A percentile compares a stretch with the other conserved stretches of the same genome.
Evolutionary conservation across 2,329 filamentous ascomycete species (phyloP).

Genomic region (Aspergillus cejpii): DNA sequence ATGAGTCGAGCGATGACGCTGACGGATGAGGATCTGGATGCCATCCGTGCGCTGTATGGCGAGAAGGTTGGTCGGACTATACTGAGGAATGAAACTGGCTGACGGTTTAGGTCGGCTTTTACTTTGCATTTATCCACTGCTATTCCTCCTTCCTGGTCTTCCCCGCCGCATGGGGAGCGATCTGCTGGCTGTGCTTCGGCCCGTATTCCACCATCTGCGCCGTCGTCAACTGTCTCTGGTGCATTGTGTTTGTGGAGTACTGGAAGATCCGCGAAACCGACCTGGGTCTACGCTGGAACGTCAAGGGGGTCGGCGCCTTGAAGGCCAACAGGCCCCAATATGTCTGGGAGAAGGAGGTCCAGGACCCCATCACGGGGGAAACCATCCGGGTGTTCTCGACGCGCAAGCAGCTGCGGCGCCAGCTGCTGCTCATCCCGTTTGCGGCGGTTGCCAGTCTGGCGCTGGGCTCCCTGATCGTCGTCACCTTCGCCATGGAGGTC

Average conservation of each 20-base stretch:
- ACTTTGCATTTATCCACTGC: slow-evolving; percentile 87
- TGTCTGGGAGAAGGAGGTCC: slow-evolving; percentile 65
- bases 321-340: slow-evolving; percentile 74
- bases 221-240: slow-evolving; percentile 73
- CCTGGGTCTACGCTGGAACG: slow-evolving; percentile 79
- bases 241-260: slow-evolving; percentile 82
- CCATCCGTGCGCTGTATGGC: slow-evolving; percentile 69
- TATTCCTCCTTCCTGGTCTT: slow-evolving; percentile 85
- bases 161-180: slow-evolving; percentile 69
- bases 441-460: slow-evolving; percentile 64
- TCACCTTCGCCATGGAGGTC: slow-evolving; percentile 86
- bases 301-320: slow-evolving; percentile 74
- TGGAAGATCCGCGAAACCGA: slow-evolving; percentile 94
- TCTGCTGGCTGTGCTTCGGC: slow-evolving; percentile 74
- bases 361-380: slow-evolving; percentile 78
- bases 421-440: slow-evolving; percentile 79
- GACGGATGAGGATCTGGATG: slow-evolving; percentile 62
- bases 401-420: slow-evolving; percentile 65
- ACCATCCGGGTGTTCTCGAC: slow-evolving; percentile 67
- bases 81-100: background rate
- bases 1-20: slow-evolving; percentile 61
- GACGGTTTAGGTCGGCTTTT: slow-evolving; percentile 65
- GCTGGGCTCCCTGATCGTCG: slow-evolving; percentile 74
- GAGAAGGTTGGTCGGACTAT: slow-evolving; percentile 48
- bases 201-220: slow-evolving; percentile 79